These are phyloP conservation scores for Candida buenavistaensis DNA, from an alignment of 1,139 yeast genomes.

Conservation along the genomic window DNA sequence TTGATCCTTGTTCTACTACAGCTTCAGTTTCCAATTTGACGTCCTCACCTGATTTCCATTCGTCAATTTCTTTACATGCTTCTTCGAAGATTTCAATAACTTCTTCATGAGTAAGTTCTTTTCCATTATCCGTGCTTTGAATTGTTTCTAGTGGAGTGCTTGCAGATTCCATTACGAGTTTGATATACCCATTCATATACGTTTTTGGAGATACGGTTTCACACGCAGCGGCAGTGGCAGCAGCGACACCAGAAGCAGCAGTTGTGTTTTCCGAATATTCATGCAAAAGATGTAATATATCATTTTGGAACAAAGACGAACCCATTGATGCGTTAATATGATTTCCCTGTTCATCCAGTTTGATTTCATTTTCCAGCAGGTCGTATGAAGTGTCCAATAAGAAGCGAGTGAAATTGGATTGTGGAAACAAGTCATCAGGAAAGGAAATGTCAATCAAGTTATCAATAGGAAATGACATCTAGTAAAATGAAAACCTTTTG, in stretches of 20 bases:
- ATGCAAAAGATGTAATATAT: conserved; percentile 8
- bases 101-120: conserved; percentile 11
- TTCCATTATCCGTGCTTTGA: not conserved
- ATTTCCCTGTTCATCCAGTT: conserved; percentile 2
- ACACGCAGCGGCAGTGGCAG: not conserved
- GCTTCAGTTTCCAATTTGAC: too few relatives aligned
- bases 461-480: conserved; percentile 10
- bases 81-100: conserved; percentile 14
- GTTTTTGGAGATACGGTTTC: conserved; percentile 11
- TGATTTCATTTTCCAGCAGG: conserved; percentile 3
- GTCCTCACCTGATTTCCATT: conserved; percentile 12
- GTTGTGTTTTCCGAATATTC: conserved; percentile 5
- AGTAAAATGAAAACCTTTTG: not conserved
- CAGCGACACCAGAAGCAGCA: too few relatives aligned
- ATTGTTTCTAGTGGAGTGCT: conserved; percentile 6
- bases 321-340: conserved; percentile 3
- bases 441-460: conserved; percentile 10
- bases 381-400: conserved; percentile 4
- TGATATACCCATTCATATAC: conserved; percentile 13
- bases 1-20: not conserved
- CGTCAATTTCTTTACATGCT: conserved; percentile 16
- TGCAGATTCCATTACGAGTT: conserved; percentile 10
- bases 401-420: conserved; percentile 2
- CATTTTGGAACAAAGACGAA: conserved; percentile 7
- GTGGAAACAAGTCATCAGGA: conserved; percentile 12